Percentiles rank a stretch among this genome's conserved stretches.
Conservation (phyloP, 306 rosid species). For the barrel medic (Medicago truncatula) region MtrunA17r5.0-ANR NC_053042.1:22190501-22191000, state of each 20-base stretch:
- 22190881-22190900: constrained; percentile 88
- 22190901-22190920: constrained; percentile 80
- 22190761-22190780: constrained; percentile 91
- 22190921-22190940: constrained; percentile 96
- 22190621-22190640: constrained; percentile 84
- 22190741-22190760: constrained; percentile 86
- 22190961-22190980: constrained; percentile 77
- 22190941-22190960: constrained; percentile 96
- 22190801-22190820: constrained; percentile 82
- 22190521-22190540: constrained; percentile 83
- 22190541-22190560: constrained; percentile 82
- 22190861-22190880: constrained; percentile 78
- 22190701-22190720: constrained; percentile 91
- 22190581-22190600: constrained; percentile 91
- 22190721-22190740: constrained; percentile 83
- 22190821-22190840: constrained; percentile 91
- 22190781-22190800: constrained; percentile 81
- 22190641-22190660: constrained; percentile 86
- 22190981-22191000: constrained; percentile 98
- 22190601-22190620: constrained; percentile 85
- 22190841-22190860: constrained; percentile 91
- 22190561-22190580: constrained; percentile 82
- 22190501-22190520: constrained; percentile 89
- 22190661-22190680: constrained; percentile 86
- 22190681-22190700: constrained; percentile 88